Evolutionary conservation across 176 grass and related monocot species (phyloP).

Genomic region (Oryza meyeriana): DNA sequence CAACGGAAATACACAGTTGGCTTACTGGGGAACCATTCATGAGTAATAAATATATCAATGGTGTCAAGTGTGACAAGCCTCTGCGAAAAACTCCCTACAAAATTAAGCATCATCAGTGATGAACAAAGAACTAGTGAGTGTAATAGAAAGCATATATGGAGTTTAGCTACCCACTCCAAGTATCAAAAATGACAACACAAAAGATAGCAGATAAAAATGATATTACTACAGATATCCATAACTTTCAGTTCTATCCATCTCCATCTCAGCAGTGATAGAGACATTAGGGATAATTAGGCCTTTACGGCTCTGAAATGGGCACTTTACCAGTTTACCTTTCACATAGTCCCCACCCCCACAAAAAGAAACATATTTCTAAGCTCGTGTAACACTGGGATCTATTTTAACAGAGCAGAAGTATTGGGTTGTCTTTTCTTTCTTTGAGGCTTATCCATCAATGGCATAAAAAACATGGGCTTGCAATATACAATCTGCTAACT

Average conservation of each 20-base stretch:
- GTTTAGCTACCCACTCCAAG: neutral
- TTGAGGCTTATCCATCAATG: neutral
- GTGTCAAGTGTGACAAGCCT: slow-evolving; percentile 63
- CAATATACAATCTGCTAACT: neutral
- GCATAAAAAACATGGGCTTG: neutral
- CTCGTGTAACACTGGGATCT: neutral
- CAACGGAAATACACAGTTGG: slow-evolving; percentile 73
- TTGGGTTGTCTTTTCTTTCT: neutral
- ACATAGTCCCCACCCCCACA: neutral
- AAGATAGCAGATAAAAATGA: neutral
- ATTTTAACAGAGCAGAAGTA: neutral
- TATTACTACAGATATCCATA: neutral
- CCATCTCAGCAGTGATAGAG: neutral
- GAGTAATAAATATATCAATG: slow-evolving; percentile 69
- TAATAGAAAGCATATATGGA: slow-evolving; percentile 10
- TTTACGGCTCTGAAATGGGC: neutral
- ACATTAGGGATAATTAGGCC: neutral
- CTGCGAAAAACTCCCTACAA: slow-evolving; percentile 50
- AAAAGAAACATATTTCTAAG: neutral
- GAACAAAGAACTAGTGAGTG: neutral
- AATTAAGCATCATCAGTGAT: slow-evolving; percentile 28
- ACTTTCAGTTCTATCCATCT: slow-evolving; percentile 7
- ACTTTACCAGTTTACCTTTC: neutral
- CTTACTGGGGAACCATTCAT: slow-evolving; percentile 52
- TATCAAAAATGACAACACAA: neutral